Conservation (phyloP, 768 basidiomycete genomes). For the Leccinum aurantiacum region DNA sequence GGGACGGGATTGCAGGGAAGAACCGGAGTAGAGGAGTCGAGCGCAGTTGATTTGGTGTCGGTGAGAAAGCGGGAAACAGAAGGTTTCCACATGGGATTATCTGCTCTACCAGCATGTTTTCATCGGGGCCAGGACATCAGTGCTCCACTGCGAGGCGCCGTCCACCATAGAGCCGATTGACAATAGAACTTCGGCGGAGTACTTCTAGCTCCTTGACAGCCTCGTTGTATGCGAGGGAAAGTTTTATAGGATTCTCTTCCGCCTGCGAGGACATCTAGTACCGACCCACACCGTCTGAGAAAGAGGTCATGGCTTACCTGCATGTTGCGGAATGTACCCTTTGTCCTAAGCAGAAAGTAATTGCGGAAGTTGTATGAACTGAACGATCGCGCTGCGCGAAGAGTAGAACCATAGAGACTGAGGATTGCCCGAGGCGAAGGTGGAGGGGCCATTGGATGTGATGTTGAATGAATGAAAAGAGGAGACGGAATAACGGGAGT, state of each 20-base stretch:
- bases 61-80: neutral
- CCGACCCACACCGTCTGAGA: neutral
- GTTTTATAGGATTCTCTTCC: constrained; percentile 55
- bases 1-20: neutral
- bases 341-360: constrained; percentile 74
- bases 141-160: constrained; percentile 82
- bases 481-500: neutral
- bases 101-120: neutral
- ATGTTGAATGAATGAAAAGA: neutral
- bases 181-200: constrained; percentile 73
- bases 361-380: constrained; percentile 90
- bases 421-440: constrained; percentile 69
- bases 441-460: constrained; percentile 38
- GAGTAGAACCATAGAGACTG: constrained; percentile 72
- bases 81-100: neutral
- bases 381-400: constrained; percentile 77
- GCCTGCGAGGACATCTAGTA: constrained; percentile 36
- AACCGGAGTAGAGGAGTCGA: neutral
- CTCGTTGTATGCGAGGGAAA: constrained; percentile 64
- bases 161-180: constrained; percentile 92
- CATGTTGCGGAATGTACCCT: constrained; percentile 64
- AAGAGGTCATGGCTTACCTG: constrained; percentile 43
- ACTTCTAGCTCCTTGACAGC: constrained; percentile 73
- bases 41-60: neutral
- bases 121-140: neutral